Evolutionary conservation across 1,284 basidiomycete genomes (phyloP).

Genomic region (Melampsora americana): DNA sequence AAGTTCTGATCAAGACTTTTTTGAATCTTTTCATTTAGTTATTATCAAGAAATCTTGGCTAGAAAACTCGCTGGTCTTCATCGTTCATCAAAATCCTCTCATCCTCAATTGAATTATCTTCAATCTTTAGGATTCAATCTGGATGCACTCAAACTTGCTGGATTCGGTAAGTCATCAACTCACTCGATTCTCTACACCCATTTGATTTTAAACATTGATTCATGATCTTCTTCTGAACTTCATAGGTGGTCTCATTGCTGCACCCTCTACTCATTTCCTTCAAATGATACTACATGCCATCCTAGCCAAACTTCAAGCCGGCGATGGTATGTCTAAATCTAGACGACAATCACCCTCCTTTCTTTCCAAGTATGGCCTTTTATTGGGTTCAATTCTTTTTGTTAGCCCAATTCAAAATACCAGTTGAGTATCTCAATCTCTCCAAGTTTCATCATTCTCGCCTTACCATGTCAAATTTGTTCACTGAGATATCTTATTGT

Average conservation of each 20-base stretch:
- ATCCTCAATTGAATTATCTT: conserved; percentile 60
- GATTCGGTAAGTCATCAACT: conserved; percentile 68
- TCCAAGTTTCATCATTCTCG: conserved; percentile 1
- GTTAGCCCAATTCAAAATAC: conserved; percentile 72
- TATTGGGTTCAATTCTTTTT: conserved; percentile 73
- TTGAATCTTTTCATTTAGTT: conserved; percentile 50
- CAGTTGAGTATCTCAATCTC: conserved; percentile 58
- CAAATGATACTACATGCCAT: conserved; percentile 17
- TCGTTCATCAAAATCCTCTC: conserved; percentile 60
- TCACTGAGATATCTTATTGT: not conserved
- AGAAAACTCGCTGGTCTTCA: conserved; percentile 66
- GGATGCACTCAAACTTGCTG: conserved; percentile 73
- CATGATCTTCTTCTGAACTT: conserved; percentile 57
- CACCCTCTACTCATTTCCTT: conserved; percentile 17
- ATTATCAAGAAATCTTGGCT: conserved; percentile 75
- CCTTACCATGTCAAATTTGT: conserved; percentile 20
- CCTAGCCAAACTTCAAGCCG: conserved; percentile 14
- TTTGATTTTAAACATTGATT: conserved; percentile 72
- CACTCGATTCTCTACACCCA: conserved; percentile 72
- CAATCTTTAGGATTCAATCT: conserved; percentile 64
- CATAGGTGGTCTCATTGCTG: conserved; percentile 32
- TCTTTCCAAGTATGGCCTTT: conserved; percentile 67
- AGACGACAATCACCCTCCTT: conserved; percentile 48
- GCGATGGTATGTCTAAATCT: not conserved
- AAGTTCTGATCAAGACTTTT: not conserved